A percentile compares a stretch with the other conserved stretches of the same genome.
Evolutionary conservation across 305 asterid genomes (phyloP).

Genomic region (Caryopteris hybrid): DNA sequence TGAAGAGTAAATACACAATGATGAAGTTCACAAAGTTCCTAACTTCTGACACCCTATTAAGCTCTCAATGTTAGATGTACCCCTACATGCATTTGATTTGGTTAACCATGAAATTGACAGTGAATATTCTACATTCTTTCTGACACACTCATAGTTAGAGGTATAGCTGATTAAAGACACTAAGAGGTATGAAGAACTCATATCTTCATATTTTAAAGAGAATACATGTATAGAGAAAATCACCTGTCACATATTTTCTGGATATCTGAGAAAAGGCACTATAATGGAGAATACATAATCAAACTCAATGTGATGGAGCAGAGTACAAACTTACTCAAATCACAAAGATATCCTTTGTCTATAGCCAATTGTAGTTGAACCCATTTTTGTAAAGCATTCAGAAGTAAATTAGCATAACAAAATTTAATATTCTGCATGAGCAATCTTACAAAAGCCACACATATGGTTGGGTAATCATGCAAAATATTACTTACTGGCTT

Average conservation of each 20-base stretch:
- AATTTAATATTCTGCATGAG: neutral
- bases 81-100: neutral
- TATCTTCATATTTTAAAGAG: neutral
- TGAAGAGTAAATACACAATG: neutral
- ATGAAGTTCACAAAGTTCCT: conserved; percentile 2
- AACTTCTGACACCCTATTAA: neutral
- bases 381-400: neutral
- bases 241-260: conserved; percentile 1
- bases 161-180: no score
- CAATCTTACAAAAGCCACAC: conserved; percentile 2
- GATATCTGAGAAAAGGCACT: neutral
- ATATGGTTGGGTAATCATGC: conserved; percentile 3
- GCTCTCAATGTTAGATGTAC: neutral
- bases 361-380: neutral
- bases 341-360: conserved; percentile 30
- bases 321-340: conserved; percentile 64
- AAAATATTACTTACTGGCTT: conserved; percentile 71
- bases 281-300: neutral
- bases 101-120: neutral
- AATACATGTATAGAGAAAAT: neutral
- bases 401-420: neutral
- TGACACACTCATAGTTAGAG: neutral
- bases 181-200: neutral
- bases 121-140: neutral
- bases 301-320: conserved; percentile 1